These are phyloP conservation scores for Zychaea mexicana DNA, from an alignment of 371 early-diverging fungal genomes.

Conservation along the genomic window DNA sequence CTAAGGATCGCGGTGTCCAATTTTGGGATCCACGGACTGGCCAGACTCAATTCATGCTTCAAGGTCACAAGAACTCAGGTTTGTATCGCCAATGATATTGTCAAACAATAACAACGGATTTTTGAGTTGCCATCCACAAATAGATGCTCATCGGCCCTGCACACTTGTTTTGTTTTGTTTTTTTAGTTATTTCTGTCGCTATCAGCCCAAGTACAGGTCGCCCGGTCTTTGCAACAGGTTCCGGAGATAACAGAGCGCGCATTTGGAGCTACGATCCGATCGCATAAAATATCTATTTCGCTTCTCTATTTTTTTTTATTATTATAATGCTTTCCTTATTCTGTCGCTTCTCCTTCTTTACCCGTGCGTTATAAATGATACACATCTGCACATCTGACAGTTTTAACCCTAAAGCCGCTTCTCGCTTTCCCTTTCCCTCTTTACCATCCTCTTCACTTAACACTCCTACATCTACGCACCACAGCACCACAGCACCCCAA, in stretches of 20 bases:
- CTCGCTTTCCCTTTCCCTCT: no score
- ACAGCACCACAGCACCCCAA: no score
- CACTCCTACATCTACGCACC: no score
- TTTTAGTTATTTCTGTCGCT: constrained; percentile 89
- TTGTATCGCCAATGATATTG: background rate
- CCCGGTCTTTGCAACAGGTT: constrained; percentile 93
- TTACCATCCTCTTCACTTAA: no score
- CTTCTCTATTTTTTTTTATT: background rate
- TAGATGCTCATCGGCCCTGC: background rate
- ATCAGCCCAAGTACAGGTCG: constrained; percentile 70
- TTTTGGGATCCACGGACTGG: constrained; percentile 92
- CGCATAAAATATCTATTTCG: background rate
- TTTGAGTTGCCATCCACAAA: no score
- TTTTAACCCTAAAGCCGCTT: no score
- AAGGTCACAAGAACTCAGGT: constrained; percentile 97
- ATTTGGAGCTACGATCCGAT: constrained; percentile 83
- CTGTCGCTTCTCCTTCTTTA: background rate
- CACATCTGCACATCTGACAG: no score
- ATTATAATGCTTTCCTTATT: background rate
- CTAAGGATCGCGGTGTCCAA: constrained; percentile 94
- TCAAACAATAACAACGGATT: no score
- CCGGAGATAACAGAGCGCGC: constrained; percentile 92
- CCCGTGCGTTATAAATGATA: no score
- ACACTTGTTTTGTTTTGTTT: no score
- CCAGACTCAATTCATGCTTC: constrained; percentile 89